Base-by-base conservation (phyloP, 306 rosid genomes). In the Cyamopsis tetragonoloba region DNA sequence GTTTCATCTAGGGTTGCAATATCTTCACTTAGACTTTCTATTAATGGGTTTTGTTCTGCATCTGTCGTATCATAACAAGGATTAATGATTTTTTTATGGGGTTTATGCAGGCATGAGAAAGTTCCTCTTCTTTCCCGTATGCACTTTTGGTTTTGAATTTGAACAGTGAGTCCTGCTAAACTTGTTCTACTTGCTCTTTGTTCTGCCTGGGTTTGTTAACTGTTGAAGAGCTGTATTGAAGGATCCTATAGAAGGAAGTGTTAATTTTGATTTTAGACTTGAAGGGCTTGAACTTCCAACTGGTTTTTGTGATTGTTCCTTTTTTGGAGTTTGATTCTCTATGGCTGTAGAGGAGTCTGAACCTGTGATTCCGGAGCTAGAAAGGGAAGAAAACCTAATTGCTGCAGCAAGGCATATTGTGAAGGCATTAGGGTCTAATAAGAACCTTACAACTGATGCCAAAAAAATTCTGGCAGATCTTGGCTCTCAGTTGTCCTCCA, bases 381-480 rank as follows among this genome's bases (percentile, higher is more conserved):
- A 81, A 73, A 86, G 85, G 59, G 98, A 88, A 62, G 83, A 86
- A 54, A 82, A 73, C 47, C 70, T 92, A 11, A 84, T 92, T 81
- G 91, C 92, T 69, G 82, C 96, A 4, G 92, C 87, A 2, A 81
- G 80, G 59, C 81, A 78, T 61, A 85, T 92, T 66, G 87, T 86
- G 30, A 84, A 65, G 71, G 91, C 85, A 4, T 66, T 92, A 46
- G 87, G 89, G 30, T 89, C 95, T 9, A 84, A 73, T 32, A 89
- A 81, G 84, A 79, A 72, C 28, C 88, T 92, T 27, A 80, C 95
- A 2, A 74, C 37, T 23, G 85, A 82, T 75, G 83, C 85, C 28
- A 89, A 87, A 81, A 84, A 75, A 56, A 69, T 87, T 81, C 63
- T 92, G 68, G 85, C 86, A 19, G 88, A 87, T 81, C 96, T 92